phyloP scores from a whole-genome alignment of 1,284 basidiomycete species.

The Porogramme epimiltina region DNA sequence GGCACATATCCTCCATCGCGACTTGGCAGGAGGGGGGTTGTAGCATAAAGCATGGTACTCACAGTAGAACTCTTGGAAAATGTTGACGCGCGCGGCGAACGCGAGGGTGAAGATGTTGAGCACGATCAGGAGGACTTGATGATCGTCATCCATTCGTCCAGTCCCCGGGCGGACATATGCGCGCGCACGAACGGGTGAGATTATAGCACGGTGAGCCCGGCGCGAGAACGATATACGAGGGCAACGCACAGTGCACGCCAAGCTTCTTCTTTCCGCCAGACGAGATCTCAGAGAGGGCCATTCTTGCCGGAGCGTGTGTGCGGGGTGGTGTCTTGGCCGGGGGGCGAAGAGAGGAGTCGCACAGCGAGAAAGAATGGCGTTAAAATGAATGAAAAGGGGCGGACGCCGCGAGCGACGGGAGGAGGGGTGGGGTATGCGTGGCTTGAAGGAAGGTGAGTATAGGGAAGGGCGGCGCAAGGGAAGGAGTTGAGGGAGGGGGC shows the following conservation, averaged over 20 bases:
- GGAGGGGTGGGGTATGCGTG: no score
- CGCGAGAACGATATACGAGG: neutral
- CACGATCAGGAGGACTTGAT: constrained; percentile 36
- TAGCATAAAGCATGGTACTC: constrained; percentile 26
- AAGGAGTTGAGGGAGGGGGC: constrained; percentile 1
- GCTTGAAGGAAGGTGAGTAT: constrained; percentile 1
- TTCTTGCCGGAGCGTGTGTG: constrained; percentile 1
- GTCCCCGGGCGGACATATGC: no score
- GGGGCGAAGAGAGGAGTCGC: constrained; percentile 10
- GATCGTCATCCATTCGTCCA: neutral
- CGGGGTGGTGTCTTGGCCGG: no score
- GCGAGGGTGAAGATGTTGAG: constrained; percentile 54
- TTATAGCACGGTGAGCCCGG: neutral
- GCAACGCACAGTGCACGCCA: constrained; percentile 18
- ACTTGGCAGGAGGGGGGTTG: no score
- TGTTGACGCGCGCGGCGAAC: constrained; percentile 53
- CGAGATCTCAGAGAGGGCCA: constrained; percentile 14
- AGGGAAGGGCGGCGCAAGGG: constrained; percentile 1
- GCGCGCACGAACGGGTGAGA: no score
- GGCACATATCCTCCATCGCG: no score
- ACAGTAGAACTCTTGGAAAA: constrained; percentile 65
- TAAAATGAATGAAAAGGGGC: constrained; percentile 1
- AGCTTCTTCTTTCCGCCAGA: constrained; percentile 22
- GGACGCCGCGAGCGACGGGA: constrained; percentile 5
- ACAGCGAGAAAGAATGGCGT: constrained; percentile 20